Evolutionary conservation across 2,329 filamentous ascomycete species (phyloP).

Genomic region (Diaporthe aspalathi): DNA sequence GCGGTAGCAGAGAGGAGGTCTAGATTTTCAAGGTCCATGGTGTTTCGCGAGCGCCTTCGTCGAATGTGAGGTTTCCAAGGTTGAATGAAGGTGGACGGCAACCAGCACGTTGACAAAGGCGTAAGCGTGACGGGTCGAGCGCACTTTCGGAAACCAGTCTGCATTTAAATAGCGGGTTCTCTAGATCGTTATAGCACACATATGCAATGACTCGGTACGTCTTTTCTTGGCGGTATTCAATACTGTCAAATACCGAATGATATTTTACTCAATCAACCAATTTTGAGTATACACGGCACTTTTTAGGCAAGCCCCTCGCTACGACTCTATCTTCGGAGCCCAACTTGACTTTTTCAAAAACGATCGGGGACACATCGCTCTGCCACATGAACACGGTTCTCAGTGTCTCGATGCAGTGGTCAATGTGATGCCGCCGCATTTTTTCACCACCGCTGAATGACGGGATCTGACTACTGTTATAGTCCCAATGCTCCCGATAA

Average conservation of each 20-base stretch:
- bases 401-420: conserved; percentile 1
- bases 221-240: neutral
- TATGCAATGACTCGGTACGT: neutral
- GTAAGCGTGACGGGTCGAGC: too few relatives aligned
- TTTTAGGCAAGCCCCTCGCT: neutral
- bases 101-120: neutral
- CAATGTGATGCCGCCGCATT: neutral
- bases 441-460: neutral
- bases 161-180: neutral
- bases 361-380: neutral
- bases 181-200: neutral
- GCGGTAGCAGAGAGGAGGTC: neutral
- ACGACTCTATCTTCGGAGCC: neutral
- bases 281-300: neutral
- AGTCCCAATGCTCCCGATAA: neutral
- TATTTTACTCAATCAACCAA: neutral
- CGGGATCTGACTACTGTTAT: neutral
- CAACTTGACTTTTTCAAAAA: neutral
- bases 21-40: neutral
- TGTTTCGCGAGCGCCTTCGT: neutral
- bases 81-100: neutral
- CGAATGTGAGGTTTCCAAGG: too few relatives aligned
- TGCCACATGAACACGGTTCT: conserved; percentile 10
- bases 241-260: neutral
- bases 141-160: too few relatives aligned